phyloP scores from a whole-genome alignment of 2,329 filamentous ascomycete species.

The Phialocephala subalpina region DNA sequence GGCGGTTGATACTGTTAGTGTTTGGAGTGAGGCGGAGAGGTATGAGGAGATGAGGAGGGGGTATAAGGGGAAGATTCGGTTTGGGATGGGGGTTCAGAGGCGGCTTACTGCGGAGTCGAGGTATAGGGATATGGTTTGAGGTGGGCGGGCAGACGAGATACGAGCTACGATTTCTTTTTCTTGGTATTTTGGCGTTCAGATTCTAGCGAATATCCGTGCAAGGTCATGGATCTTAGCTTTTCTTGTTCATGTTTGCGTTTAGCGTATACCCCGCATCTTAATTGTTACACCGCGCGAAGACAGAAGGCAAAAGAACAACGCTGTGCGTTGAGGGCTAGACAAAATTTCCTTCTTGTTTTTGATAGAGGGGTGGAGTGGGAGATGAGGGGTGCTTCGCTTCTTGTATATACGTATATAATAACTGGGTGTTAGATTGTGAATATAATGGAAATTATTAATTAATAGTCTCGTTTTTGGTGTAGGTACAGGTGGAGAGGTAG shows the following conservation, averaged over 20 bases:
- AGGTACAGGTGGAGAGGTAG: no score
- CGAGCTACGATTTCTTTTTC: neutral
- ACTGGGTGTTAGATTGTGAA: neutral
- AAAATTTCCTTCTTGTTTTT: neutral
- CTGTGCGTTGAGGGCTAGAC: constrained; percentile 1
- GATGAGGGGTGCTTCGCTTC: neutral
- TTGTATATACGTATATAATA: constrained; percentile 4
- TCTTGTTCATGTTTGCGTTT: neutral
- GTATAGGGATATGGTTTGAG: neutral
- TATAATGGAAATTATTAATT: neutral
- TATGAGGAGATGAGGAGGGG: constrained; percentile 3
- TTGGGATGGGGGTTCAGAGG: constrained; percentile 9
- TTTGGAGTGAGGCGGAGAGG: neutral
- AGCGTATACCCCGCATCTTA: neutral
- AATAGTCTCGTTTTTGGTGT: neutral
- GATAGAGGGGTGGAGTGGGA: neutral
- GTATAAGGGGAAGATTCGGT: constrained; percentile 6
- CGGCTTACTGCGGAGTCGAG: neutral
- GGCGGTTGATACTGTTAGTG: neutral
- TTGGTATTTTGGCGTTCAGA: neutral
- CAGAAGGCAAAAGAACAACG: neutral
- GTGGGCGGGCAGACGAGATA: neutral
- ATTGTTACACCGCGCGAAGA: no score
- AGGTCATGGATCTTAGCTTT: neutral
- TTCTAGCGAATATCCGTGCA: neutral